Evolutionary conservation across 1,284 basidiomycete genomes (phyloP), one percentile per base, ranked within the genome.

Genomic region (Ganoderma resinaceum): DNA sequence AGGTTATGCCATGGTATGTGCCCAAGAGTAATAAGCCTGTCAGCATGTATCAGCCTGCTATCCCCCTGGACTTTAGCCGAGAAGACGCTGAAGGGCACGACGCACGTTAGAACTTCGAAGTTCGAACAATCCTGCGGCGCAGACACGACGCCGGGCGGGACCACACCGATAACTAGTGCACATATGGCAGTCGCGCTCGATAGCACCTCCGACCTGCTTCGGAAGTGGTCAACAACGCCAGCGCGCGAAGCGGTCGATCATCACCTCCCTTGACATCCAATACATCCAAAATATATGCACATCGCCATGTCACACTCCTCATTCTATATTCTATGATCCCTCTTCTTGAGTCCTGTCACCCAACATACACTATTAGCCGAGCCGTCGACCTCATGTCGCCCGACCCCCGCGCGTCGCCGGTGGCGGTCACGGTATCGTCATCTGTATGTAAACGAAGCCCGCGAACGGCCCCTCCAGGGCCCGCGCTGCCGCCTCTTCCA

Each of bases 361-460:
- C 18, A 58, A 58, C 55, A 58, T n/a, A 58, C 0, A 14, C 3
- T 35, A 37, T 58, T 20, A 35, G 31, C 12, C 20, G 55, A 23
- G 33, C 65, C 42, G 46, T 49, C 35, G 35, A 29, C 58, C 7
- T 14, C 61, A 46, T 46, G 42, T 33, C 42, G 38, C 38, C 40
- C 37, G 18, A 38, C 46, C 23, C 43, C 3, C 8, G 40, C 40
- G 38, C 23, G 37, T 58, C 55, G n/a, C 6, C 53, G 31, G 16
- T 18, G 8, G 53, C 53, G 53, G 16, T 18, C 3, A 31, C 53
- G 53, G 0, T 31, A 31, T 58, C 31, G 55, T 58, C 55, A 58
- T 33, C 33, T 58, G 55, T 58, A 58, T 58, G 55, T 58, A 35
- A 37, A 35, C 31, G 55, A 55, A 55, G 52, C 23, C 52, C 52